phyloP scores from a whole-genome alignment of 371 early-diverging fungal genomes.

The Funneliformis caledonium region DNA sequence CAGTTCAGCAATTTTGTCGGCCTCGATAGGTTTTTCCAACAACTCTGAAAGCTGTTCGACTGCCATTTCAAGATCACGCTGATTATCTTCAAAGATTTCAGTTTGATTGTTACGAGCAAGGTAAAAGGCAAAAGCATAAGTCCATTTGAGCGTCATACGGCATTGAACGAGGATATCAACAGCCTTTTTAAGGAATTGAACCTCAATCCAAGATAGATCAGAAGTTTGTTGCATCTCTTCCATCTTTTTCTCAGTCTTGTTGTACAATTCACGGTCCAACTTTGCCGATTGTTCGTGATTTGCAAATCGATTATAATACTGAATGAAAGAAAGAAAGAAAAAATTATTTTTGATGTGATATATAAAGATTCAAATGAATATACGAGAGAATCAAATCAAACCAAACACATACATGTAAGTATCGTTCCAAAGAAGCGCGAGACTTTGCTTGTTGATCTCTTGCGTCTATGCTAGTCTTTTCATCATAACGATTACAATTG shows the following conservation, averaged over 20 bases:
- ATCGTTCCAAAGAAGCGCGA: constrained; percentile 88
- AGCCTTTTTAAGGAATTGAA: constrained; percentile 93
- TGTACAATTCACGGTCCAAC: constrained; percentile 84
- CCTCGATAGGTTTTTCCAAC: constrained; percentile 81
- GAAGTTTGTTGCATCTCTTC: constrained; percentile 91
- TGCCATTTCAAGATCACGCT: constrained; percentile 93
- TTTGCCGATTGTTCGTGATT: constrained; percentile 96
- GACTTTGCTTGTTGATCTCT: constrained; percentile 85
- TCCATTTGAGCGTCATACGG: constrained; percentile 94
- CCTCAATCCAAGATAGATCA: constrained; percentile 97
- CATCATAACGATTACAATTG: constrained; percentile 94
- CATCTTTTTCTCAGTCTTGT: constrained; percentile 93
- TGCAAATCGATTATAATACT: constrained; percentile 96
- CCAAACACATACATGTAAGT: constrained; percentile 81
- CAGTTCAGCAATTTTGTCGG: constrained; percentile 73
- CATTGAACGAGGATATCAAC: constrained; percentile 87
- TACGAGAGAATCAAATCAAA: not conserved
- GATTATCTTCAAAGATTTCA: constrained; percentile 96
- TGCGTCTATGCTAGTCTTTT: constrained; percentile 79
- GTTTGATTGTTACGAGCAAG: constrained; percentile 85
- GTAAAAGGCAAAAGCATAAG: constrained; percentile 96
- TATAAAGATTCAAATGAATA: too few species aligned
- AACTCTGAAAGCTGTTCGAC: constrained; percentile 90
- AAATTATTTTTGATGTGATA: constrained; percentile 1
- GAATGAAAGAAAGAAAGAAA: not conserved